phyloP scores from a whole-genome alignment of 108 stramenopile genomes.

The Schizochytrium sp. region DNA sequence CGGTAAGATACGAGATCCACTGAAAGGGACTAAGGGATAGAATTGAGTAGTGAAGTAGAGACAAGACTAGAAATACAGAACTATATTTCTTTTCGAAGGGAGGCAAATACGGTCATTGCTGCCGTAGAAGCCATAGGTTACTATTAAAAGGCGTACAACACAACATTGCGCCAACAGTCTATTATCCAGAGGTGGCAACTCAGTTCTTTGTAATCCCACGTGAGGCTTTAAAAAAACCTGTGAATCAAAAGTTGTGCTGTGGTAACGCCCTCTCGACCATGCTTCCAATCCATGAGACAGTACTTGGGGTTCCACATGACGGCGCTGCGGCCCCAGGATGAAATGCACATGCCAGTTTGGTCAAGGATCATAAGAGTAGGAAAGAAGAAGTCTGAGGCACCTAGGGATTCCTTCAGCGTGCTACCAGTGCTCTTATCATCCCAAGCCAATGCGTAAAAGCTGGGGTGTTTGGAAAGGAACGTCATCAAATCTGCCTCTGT shows the following conservation, averaged over 20 bases:
- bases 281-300: slow-evolving; percentile 10
- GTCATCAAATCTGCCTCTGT: not conserved
- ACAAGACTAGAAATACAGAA: no score
- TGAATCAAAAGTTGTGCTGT: not conserved
- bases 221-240: not conserved
- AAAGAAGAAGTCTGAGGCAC: not conserved
- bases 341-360: not conserved
- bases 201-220: not conserved
- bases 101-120: no score
- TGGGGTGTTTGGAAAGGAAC: not conserved
- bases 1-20: no score
- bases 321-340: slow-evolving; percentile 13
- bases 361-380: slow-evolving; percentile 5
- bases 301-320: slow-evolving; percentile 47
- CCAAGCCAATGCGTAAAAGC: not conserved
- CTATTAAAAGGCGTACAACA: no score
- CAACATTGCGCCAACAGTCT: no score
- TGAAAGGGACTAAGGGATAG: no score
- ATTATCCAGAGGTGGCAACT: no score
- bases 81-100: no score
- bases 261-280: slow-evolving; percentile 25
- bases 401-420: slow-evolving; percentile 2
- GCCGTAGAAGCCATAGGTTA: no score
- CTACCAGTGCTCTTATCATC: slow-evolving; percentile 17
- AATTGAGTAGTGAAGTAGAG: no score